phyloP scores from a whole-genome alignment of 495 filamentous ascomycete genomes.

The Neurospora pannonica region DNA sequence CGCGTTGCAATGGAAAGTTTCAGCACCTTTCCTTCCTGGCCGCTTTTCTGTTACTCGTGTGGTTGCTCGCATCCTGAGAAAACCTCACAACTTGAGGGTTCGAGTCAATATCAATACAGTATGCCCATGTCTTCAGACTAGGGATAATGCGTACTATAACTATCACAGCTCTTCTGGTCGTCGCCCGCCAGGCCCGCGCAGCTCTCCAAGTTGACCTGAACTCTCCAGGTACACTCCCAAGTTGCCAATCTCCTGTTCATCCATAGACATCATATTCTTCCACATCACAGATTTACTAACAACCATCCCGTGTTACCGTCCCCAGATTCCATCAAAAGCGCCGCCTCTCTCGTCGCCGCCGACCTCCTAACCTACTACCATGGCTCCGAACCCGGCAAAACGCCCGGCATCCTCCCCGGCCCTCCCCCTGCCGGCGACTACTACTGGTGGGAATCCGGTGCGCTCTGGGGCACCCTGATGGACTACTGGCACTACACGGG shows the following conservation, averaged over 20 bases:
- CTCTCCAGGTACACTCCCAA: slow-evolving; percentile 5
- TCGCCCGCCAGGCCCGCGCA: slow-evolving; percentile 1
- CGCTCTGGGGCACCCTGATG: slow-evolving; percentile 42
- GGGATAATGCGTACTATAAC: background rate
- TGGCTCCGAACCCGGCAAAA: slow-evolving; percentile 47
- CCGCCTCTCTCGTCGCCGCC: slow-evolving; percentile 49
- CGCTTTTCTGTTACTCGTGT: background rate
- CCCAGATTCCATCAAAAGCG: slow-evolving; percentile 49
- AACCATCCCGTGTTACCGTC: background rate
- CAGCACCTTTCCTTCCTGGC: background rate
- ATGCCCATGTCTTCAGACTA: background rate
- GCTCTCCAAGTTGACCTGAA: slow-evolving; percentile 13
- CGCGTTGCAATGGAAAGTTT: background rate
- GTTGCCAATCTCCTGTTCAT: background rate
- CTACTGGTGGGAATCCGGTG: slow-evolving; percentile 46
- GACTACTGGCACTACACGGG: slow-evolving; percentile 63
- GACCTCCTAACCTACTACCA: slow-evolving; percentile 58
- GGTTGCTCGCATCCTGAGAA: background rate
- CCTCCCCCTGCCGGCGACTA: slow-evolving; percentile 36
- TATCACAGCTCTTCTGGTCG: background rate
- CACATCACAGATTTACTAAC: background rate
- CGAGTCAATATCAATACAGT: background rate
- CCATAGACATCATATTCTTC: background rate
- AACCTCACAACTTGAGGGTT: background rate
- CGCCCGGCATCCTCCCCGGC: slow-evolving; percentile 52